Percentiles rank a stretch among this genome's conserved stretches.
Conservation (phyloP, 2,329 filamentous ascomycete species). For the Chaetomium sp. region DNA sequence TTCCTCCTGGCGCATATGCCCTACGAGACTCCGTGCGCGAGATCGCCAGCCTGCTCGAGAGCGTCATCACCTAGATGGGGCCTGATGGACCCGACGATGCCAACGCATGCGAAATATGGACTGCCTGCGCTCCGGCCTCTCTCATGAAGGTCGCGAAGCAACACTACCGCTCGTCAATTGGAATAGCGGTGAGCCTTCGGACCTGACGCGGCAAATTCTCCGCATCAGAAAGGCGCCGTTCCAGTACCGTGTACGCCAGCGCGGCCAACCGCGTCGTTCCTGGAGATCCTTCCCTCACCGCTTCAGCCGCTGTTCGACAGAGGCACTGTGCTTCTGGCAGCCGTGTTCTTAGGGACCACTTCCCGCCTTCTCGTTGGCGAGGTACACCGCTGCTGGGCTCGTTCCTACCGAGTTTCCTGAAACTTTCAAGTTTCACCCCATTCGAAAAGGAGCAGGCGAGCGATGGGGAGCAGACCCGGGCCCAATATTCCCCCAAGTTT, state of each 20-base stretch:
- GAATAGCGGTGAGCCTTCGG: not conserved
- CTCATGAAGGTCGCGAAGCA: not conserved
- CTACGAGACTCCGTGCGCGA: not conserved
- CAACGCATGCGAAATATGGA: not conserved
- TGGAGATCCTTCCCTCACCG: not conserved
- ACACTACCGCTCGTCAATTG: not conserved
- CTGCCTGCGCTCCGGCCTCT: not conserved
- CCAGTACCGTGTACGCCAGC: not conserved
- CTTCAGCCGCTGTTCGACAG: slow-evolving; percentile 6
- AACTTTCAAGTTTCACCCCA: not conserved
- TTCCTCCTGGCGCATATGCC: not conserved
- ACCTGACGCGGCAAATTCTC: not conserved
- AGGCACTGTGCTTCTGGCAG: not conserved
- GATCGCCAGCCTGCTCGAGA: not conserved
- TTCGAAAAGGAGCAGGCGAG: not conserved
- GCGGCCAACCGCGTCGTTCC: not conserved
- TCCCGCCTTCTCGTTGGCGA: not conserved
- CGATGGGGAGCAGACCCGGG: no score
- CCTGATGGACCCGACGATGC: not conserved
- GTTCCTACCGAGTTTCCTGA: not conserved
- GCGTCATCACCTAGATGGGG: not conserved
- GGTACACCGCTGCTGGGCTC: not conserved
- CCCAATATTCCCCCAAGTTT: not conserved
- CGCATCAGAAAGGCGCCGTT: not conserved
- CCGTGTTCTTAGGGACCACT: not conserved